Base-by-base conservation (phyloP, 2,329 filamentous ascomycete species). In the Phaeoacremonium minimum region DNA sequence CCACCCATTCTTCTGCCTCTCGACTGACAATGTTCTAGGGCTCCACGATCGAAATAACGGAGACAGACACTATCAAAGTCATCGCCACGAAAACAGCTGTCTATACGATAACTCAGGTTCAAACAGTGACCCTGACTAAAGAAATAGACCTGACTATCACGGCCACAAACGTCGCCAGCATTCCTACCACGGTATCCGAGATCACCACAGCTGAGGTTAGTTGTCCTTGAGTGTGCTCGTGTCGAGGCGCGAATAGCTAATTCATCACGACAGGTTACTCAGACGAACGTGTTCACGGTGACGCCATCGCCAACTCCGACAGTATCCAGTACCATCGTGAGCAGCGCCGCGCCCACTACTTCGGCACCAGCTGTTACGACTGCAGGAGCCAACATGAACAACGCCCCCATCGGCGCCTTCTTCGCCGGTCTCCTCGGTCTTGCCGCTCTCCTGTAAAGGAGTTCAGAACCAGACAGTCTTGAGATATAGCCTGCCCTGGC, bases 31-130 rank as follows among this genome's bases (percentile, higher is more conserved):
- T n/a, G n/a, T n/a, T n/a, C n/a, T n/a, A n/a, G n/a, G n/a, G n/a
- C n/a, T 55, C 47, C 32, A 71, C 65, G 8, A 38, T 69, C 32
- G 68, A 64, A 5, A 46, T 59, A 42, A 73, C 69, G 6, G 53
- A 55, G 39, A 68, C 65, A 4, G 53, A 65, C 49, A 68, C 63
- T 6, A 48, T 63, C 4, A 56, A 55, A 16, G 49, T 51, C 41
- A 28, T 38, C 30, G 30, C 38, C 13, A 41, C 34, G 6, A 41
- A 38, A 5, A n/a, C 19, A 4, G n/a, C 32, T 34, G 16, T 22
- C 20, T 39, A 54, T 51, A 52, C 58, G 14, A 41, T 63, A 22
- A 64, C 58, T 15, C 55, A 60, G 32, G 58, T 66, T 4, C 47
- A 69, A 18, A 63, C 66, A 1, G 55, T 64, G 16, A 72, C 66